Conservation (phyloP, 2,329 filamentous ascomycete genomes). For the Pseudopyrenochaeta lycopersici region DNA sequence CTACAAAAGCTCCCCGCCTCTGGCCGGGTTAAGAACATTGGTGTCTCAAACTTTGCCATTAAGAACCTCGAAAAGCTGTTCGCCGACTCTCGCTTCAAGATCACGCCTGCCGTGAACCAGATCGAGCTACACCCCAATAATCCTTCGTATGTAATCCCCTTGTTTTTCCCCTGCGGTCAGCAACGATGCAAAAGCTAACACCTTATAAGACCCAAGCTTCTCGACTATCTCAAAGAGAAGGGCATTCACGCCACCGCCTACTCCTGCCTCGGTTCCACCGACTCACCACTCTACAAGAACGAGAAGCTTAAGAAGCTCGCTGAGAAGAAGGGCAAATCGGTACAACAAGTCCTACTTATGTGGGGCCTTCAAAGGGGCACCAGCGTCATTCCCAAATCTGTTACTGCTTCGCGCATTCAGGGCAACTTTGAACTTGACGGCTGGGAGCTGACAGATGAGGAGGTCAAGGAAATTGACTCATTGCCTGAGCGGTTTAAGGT, state of each 20-base stretch:
- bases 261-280: conserved; percentile 75
- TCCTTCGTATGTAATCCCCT: conserved; percentile 62
- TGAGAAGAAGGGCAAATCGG: conserved; percentile 70
- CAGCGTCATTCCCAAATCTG: conserved; percentile 86
- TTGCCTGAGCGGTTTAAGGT: conserved; percentile 77
- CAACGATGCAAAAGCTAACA: conserved; percentile 14
- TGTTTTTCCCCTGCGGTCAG: too few relatives aligned
- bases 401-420: conserved; percentile 76
- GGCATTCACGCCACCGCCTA: conserved; percentile 79
- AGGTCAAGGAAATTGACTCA: conserved; percentile 72
- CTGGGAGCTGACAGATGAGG: conserved; percentile 76
- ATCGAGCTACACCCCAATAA: conserved; percentile 83
- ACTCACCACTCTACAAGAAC: conserved; percentile 76
- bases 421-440: conserved; percentile 78
- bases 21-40: conserved; percentile 81
- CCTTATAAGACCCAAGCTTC: conserved; percentile 67
- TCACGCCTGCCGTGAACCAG: conserved; percentile 77
- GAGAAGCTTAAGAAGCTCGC: conserved; percentile 69
- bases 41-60: conserved; percentile 87
- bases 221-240: conserved; percentile 76
- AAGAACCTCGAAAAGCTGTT: conserved; percentile 79
- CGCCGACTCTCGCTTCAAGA: conserved; percentile 70
- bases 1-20: conserved; percentile 74
- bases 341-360: conserved; percentile 78
- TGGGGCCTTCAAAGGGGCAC: conserved; percentile 85